Conservation (phyloP, 768 basidiomycete species). For the Phlebiopsis flavidoalba region DNA sequence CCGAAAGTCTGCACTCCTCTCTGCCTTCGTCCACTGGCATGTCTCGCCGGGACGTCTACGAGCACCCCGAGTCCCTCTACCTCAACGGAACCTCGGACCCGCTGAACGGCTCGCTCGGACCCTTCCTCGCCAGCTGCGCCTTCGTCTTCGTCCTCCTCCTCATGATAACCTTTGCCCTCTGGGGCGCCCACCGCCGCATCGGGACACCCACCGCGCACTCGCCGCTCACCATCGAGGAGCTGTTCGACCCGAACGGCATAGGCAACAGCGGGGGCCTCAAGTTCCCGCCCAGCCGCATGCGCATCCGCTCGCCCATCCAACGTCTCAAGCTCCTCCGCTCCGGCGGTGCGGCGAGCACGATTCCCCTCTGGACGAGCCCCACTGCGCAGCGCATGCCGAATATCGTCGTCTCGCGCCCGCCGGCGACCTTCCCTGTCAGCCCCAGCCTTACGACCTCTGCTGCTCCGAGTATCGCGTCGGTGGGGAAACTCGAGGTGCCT, state of each 20-base stretch:
- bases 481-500: neutral
- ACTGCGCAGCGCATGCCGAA: neutral
- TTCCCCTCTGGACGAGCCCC: neutral
- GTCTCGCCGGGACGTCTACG: neutral
- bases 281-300: conserved; percentile 3
- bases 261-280: neutral
- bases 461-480: neutral
- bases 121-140: conserved; percentile 5
- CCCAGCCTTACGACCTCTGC: conserved; percentile 4
- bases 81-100: conserved; percentile 1
- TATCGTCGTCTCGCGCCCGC: neutral
- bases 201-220: neutral
- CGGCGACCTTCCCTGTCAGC: neutral
- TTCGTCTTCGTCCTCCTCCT: conserved; percentile 8
- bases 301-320: conserved; percentile 5
- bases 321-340: neutral
- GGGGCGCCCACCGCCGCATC: conserved; percentile 2
- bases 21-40: neutral
- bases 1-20: neutral
- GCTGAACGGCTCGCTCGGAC: conserved; percentile 11
- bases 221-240: neutral
- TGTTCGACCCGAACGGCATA: neutral
- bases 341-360: neutral
- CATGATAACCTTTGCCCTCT: conserved; percentile 4
- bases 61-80: neutral